Conservation (phyloP, 345 rosid genomes). For the Eutrema heterophyllum region DNA sequence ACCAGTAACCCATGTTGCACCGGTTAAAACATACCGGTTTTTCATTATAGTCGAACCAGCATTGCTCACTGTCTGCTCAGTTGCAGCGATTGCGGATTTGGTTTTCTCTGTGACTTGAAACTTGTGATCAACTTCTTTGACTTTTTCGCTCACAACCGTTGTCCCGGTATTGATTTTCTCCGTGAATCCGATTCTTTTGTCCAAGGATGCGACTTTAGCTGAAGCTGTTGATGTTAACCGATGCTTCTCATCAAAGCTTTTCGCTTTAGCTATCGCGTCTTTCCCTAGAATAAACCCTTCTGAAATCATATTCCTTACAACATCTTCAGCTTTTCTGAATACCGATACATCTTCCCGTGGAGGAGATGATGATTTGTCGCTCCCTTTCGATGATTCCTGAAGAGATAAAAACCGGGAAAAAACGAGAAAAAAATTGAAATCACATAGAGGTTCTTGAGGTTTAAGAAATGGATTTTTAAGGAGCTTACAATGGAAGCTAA, state of each 20-base stretch:
- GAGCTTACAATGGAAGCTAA: constrained; percentile 42
- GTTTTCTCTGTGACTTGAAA: constrained; percentile 90
- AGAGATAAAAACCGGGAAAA: not conserved
- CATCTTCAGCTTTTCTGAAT: constrained; percentile 72
- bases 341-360: constrained; percentile 48
- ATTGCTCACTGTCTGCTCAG: constrained; percentile 66
- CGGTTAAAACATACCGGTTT: constrained; percentile 63
- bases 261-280: constrained; percentile 74
- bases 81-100: constrained; percentile 69
- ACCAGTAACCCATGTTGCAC: constrained; percentile 74
- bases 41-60: constrained; percentile 89
- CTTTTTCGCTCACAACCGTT: constrained; percentile 57
- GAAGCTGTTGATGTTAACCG: constrained; percentile 74
- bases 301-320: constrained; percentile 70
- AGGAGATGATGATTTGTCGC: constrained; percentile 29
- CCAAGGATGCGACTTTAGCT: constrained; percentile 68
- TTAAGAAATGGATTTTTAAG: not conserved
- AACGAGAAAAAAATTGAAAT: not conserved
- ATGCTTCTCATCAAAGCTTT: constrained; percentile 75
- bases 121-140: constrained; percentile 83
- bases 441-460: not conserved
- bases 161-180: constrained; percentile 75
- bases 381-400: constrained; percentile 39
- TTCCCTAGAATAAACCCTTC: constrained; percentile 81
- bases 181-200: constrained; percentile 66